Evolutionary conservation across 352 stramenopile genomes (phyloP), one percentile per base, ranked within the genome.

Genomic region (Pythium scleroteichum): DNA sequence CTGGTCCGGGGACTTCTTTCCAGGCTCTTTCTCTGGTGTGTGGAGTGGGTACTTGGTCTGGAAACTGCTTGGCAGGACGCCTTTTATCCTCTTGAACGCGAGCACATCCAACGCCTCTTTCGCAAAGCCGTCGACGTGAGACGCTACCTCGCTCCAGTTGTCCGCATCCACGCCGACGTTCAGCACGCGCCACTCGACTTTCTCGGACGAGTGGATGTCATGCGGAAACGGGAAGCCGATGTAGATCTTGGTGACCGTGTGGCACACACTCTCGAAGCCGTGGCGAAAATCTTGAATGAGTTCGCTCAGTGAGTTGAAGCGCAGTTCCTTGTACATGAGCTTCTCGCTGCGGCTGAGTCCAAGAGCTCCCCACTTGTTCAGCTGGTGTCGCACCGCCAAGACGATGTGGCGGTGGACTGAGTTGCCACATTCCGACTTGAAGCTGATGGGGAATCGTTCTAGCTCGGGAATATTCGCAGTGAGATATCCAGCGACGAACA

Each of bases 281-380:
- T 68, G 69, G 38, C 71, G 73, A 59, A 82, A 96, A 50, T 95
- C 82, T 12, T 82, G 60, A 24, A 96, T 64, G 1, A 96, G 62
- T 26, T 87, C 82, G 33, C 83, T 88, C 7, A 96, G 69, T n/a
- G 79, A 85, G 29, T 76, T 75, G 57, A 88, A 95, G 51, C 77
- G 87, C 40, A 94, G 47, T 8, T 95, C 85, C 61, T 95, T 95
- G 71, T 85, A 80, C 85, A 94, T 93, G 57, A 96, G 82, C 20
- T 81, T 81, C 22, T 91, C 79, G 50, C 71, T 92, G 39, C 88
- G 83, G 62, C 86, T 95, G 26, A 96, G 68, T 10, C 88, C 88
- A 6, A 96, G 68, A 0, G 85, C 84, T 29, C 88, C 88, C 88
- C 88, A 96, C 48, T 85, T 87, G 64, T 76, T 75, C 49, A 88